Evolutionary conservation across 768 basidiomycete species (phyloP).

Genomic region (Amanita thiersii): DNA sequence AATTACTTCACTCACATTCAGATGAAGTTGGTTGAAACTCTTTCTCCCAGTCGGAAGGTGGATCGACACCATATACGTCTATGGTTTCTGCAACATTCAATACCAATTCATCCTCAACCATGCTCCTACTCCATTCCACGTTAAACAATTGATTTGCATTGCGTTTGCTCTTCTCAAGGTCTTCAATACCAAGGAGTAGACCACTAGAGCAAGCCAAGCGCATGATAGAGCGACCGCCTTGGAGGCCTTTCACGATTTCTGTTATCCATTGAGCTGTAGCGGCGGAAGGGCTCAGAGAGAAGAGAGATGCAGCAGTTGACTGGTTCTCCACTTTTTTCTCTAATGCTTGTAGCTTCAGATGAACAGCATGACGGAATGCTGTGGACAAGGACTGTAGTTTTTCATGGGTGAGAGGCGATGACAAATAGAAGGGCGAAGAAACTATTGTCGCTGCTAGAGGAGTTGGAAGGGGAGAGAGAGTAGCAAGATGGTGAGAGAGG

Average conservation of each 20-base stretch:
- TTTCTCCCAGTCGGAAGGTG: slow-evolving; percentile 47
- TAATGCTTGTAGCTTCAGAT: slow-evolving; percentile 39
- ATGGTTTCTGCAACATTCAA: slow-evolving; percentile 70
- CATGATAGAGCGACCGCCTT: slow-evolving; percentile 57
- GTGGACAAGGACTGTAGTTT: slow-evolving; percentile 42
- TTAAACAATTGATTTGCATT: slow-evolving; percentile 17
- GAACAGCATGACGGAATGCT: slow-evolving; percentile 54
- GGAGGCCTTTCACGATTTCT: slow-evolving; percentile 47
- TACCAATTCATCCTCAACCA: slow-evolving; percentile 57
- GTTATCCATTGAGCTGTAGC: slow-evolving; percentile 42
- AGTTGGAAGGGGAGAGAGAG: slow-evolving; percentile 41
- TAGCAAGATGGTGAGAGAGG: slow-evolving; percentile 51
- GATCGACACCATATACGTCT: slow-evolving; percentile 27
- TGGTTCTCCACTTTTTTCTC: slow-evolving; percentile 23
- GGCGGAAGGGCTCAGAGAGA: slow-evolving; percentile 29
- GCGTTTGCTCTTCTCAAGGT: slow-evolving; percentile 28
- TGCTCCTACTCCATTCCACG: slow-evolving; percentile 23
- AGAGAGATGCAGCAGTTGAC: slow-evolving; percentile 24
- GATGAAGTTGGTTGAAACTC: slow-evolving; percentile 51
- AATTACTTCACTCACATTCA: slow-evolving; percentile 1
- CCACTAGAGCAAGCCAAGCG: slow-evolving; percentile 59
- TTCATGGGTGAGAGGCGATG: slow-evolving; percentile 32
- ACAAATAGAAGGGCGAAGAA: slow-evolving; percentile 45
- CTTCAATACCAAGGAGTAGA: slow-evolving; percentile 55
- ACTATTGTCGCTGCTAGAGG: slow-evolving; percentile 49